Percentiles rank a stretch among this genome's conserved stretches.
Conservation (phyloP, 495 filamentous ascomycete species). For the Xeromyces bisporus region DNA sequence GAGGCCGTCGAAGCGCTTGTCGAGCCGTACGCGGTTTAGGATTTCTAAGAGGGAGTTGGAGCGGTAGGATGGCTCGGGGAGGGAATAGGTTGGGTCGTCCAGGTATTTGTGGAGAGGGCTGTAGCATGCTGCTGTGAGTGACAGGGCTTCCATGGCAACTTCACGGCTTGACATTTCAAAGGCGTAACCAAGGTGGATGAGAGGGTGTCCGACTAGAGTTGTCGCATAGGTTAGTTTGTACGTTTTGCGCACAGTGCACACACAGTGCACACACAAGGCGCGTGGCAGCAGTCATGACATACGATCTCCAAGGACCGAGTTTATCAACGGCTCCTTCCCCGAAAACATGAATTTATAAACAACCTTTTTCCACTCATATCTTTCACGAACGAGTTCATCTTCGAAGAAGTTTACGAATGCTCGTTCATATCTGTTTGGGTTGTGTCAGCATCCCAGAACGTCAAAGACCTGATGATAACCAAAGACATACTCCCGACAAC, state of each 20-base stretch:
- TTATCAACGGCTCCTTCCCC: constrained; percentile 61
- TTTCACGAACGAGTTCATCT: constrained; percentile 56
- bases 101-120: constrained; percentile 60
- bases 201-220: constrained; percentile 57
- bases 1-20: constrained; percentile 36
- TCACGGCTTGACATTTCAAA: constrained; percentile 67
- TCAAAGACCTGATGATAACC: constrained; percentile 1
- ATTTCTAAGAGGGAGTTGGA: constrained; percentile 47
- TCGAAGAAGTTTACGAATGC: constrained; percentile 89
- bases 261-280: neutral
- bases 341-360: constrained; percentile 58
- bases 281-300: constrained; percentile 21
- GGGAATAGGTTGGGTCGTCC: constrained; percentile 52
- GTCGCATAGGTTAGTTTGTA: neutral
- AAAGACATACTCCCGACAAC: constrained; percentile 38
- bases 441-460: too few species aligned
- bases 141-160: constrained; percentile 70
- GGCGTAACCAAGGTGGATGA: constrained; percentile 81
- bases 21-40: constrained; percentile 36
- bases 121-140: constrained; percentile 52
- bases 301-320: constrained; percentile 62
- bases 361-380: constrained; percentile 73
- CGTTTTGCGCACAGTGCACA: constrained; percentile 2
- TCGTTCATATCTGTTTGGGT: constrained; percentile 59
- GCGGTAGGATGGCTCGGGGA: constrained; percentile 26